Evolutionary conservation across 805 yeast species (phyloP).

Genomic region (Cephaloascus albidus): DNA sequence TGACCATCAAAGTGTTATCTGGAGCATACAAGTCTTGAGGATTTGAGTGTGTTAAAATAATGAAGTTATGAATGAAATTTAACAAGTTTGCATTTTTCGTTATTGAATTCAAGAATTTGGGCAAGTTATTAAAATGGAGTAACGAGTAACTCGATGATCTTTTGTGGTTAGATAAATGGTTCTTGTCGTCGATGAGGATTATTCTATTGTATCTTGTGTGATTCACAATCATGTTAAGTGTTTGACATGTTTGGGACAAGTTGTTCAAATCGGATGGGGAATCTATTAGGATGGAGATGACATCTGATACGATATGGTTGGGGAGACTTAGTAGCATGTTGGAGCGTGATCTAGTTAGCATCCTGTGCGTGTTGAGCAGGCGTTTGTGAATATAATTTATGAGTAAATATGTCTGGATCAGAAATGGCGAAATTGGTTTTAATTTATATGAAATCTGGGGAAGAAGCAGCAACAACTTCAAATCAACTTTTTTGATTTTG

Average conservation of each 20-base stretch:
- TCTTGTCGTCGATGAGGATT: conserved; percentile 12
- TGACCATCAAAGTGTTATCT: neutral
- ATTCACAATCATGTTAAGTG: conserved; percentile 14
- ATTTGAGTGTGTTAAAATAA: neutral
- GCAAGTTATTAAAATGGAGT: conserved; percentile 11
- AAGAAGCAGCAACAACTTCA: no score
- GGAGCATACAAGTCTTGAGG: neutral
- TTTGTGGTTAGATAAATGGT: conserved; percentile 7
- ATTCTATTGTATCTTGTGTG: conserved; percentile 12
- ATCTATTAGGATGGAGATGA: neutral
- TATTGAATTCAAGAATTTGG: conserved; percentile 14
- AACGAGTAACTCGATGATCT: conserved; percentile 12
- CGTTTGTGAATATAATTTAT: no score
- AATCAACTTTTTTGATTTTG: no score
- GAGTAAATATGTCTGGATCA: neutral
- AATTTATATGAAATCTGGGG: neutral
- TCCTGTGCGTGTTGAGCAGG: no score
- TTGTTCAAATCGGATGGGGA: conserved; percentile 13
- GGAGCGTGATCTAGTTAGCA: no score
- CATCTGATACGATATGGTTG: neutral
- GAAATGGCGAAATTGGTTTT: neutral
- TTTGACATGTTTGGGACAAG: conserved; percentile 11
- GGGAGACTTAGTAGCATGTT: no score
- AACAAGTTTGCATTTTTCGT: no score
- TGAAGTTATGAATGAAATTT: no score